Conservation (phyloP, 208 protist genomes). For the Wallacemonas collosoma region DNA sequence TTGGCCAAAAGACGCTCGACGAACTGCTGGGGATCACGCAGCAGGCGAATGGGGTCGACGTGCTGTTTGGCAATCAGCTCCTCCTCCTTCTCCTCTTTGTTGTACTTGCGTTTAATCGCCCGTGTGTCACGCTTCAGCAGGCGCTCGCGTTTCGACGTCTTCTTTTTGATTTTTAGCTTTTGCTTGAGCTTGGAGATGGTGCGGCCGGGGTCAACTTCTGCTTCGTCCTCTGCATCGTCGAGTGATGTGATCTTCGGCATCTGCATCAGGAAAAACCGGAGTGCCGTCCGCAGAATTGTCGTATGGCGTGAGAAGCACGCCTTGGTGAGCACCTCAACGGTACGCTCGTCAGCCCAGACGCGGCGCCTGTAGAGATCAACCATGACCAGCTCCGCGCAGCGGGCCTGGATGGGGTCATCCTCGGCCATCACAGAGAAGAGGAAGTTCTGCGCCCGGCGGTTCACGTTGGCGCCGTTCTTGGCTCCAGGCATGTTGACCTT, state of each 20-base stretch:
- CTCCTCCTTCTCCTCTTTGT: constrained; percentile 83
- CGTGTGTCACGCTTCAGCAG: constrained; percentile 84
- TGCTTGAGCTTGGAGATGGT: constrained; percentile 90
- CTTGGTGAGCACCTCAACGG: constrained; percentile 95
- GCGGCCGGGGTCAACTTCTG: constrained; percentile 73
- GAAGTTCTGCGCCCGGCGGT: constrained; percentile 95
- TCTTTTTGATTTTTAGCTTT: constrained; percentile 93
- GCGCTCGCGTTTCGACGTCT: constrained; percentile 85
- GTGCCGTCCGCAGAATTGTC: constrained; percentile 91
- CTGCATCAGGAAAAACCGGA: constrained; percentile 96
- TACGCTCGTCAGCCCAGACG: constrained; percentile 93
- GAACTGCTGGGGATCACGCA: constrained; percentile 97
- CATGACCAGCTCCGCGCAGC: constrained; percentile 96
- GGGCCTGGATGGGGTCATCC: constrained; percentile 90
- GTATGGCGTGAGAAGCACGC: constrained; percentile 94
- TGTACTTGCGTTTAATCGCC: constrained; percentile 76
- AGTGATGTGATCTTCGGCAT: constrained; percentile 80
- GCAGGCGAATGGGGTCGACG: constrained; percentile 94
- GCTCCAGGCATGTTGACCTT: constrained; percentile 89
- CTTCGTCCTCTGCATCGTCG: constrained; percentile 69
- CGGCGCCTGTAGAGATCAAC: constrained; percentile 97
- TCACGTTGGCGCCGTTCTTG: constrained; percentile 90
- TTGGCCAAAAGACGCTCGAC: constrained; percentile 94
- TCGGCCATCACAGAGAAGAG: constrained; percentile 96
- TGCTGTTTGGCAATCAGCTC: constrained; percentile 82